A percentile compares a stretch with the other conserved stretches of the same genome.
phyloP scores from a whole-genome alignment of 768 basidiomycete genomes.

The Leucogyrophana mollusca region DNA sequence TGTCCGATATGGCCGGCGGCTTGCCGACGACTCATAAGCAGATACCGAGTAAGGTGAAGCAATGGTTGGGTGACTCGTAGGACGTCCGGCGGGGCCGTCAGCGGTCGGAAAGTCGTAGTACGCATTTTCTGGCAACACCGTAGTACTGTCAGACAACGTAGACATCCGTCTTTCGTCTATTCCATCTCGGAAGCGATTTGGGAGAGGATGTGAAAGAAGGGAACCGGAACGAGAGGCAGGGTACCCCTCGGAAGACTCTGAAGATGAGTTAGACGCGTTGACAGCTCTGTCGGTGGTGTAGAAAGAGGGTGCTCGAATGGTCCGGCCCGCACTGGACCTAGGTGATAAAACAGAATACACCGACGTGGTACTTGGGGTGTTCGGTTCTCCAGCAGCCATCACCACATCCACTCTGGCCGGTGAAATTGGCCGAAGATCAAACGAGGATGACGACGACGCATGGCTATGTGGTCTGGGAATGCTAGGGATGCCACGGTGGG shows the following conservation, averaged over 20 bases:
- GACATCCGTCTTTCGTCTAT: constrained; percentile 4
- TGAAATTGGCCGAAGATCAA: background rate
- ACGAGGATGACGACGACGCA: constrained; percentile 2
- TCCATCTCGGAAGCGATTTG: constrained; percentile 2
- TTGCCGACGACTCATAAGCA: no score
- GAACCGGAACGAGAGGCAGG: background rate
- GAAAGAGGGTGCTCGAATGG: background rate
- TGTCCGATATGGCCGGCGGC: background rate
- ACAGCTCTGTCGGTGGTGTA: background rate
- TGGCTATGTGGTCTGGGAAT: background rate
- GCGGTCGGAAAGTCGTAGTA: background rate
- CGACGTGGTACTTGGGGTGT: background rate
- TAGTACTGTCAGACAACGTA: background rate
- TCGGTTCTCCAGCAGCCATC: background rate
- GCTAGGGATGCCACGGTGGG: background rate
- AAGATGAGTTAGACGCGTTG: constrained; percentile 1
- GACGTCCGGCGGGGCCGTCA: background rate
- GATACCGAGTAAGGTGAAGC: no score
- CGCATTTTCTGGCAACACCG: background rate
- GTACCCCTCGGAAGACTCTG: background rate
- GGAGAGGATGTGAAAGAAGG: background rate
- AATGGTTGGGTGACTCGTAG: background rate
- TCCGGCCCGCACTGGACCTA: background rate
- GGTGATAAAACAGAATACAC: constrained; percentile 5
- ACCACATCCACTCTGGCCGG: background rate